Evolutionary conservation across 2,329 filamentous ascomycete species (phyloP).

Genomic region (Pseudovirgaria hyperparasitica): DNA sequence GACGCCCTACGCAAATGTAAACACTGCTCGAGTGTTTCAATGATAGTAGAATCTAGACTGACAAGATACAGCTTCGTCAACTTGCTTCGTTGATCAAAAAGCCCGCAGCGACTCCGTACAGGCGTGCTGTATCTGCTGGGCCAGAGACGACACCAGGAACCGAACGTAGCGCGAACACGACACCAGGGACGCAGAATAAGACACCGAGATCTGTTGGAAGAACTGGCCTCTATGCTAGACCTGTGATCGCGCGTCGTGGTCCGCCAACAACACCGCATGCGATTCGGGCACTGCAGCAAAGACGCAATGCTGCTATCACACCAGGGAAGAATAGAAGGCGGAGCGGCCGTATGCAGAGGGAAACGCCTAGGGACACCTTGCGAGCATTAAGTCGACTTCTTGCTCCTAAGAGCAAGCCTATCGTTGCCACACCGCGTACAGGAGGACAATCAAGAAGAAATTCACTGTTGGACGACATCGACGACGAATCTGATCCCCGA

Average conservation of each 20-base stretch:
- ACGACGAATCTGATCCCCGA: slow-evolving; percentile 33
- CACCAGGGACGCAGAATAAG: slow-evolving; percentile 19
- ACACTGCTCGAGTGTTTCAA: slow-evolving; percentile 1
- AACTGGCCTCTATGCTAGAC: no score
- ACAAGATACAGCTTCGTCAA: slow-evolving; percentile 15
- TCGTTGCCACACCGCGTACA: slow-evolving; percentile 34
- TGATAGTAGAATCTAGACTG: background rate
- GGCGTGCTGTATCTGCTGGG: slow-evolving; percentile 21
- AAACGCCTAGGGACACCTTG: slow-evolving; percentile 43
- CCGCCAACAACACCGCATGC: slow-evolving; percentile 43
- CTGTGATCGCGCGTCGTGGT: slow-evolving; percentile 19
- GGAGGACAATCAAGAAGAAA: slow-evolving; percentile 14
- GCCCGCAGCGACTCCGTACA: slow-evolving; percentile 19
- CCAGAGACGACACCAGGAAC: slow-evolving; percentile 12
- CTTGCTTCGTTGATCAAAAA: slow-evolving; percentile 15
- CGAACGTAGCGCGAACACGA: slow-evolving; percentile 16
- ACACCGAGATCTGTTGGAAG: slow-evolving; percentile 21
- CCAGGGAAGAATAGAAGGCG: slow-evolving; percentile 35
- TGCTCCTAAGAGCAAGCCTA: slow-evolving; percentile 33
- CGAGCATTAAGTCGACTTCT: slow-evolving; percentile 41
- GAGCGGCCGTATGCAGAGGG: slow-evolving; percentile 37
- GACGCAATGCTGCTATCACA: slow-evolving; percentile 35
- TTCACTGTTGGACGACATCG: slow-evolving; percentile 31
- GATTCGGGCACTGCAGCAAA: slow-evolving; percentile 40
- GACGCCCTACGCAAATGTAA: slow-evolving; percentile 13